Conservation (phyloP, 1,284 basidiomycete species). For the Entoloma clypeatum region DNA sequence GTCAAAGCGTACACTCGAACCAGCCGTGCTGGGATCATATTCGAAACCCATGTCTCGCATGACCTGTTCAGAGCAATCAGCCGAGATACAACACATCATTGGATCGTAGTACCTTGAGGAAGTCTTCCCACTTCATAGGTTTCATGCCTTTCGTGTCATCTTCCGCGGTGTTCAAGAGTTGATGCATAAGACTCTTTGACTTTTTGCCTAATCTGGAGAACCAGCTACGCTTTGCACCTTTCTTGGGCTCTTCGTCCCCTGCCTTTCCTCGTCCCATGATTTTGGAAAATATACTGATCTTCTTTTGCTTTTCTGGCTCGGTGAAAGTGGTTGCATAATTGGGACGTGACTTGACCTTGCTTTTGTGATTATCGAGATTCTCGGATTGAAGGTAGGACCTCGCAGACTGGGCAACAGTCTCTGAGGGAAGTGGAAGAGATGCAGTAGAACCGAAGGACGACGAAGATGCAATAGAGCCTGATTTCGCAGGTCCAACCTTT, state of each 20-base stretch:
- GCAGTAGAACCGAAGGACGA: constrained; percentile 35
- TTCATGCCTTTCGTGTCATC: constrained; percentile 53
- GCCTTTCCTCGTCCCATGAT: constrained; percentile 35
- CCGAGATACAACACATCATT: not conserved
- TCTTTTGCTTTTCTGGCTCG: constrained; percentile 35
- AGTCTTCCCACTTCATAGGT: constrained; percentile 71
- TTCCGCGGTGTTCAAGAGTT: constrained; percentile 54
- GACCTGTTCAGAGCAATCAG: constrained; percentile 37
- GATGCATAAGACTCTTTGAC: constrained; percentile 55
- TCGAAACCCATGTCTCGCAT: constrained; percentile 76
- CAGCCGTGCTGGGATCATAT: constrained; percentile 69
- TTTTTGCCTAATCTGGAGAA: constrained; percentile 59
- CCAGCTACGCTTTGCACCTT: constrained; percentile 46
- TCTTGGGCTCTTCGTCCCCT: constrained; percentile 31
- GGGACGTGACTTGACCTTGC: constrained; percentile 66
- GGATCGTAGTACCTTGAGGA: constrained; percentile 32
- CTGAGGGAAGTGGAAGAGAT: constrained; percentile 44
- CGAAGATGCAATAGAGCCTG: constrained; percentile 32
- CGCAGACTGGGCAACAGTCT: constrained; percentile 57
- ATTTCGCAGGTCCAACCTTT: constrained; percentile 19
- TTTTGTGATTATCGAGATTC: constrained; percentile 45
- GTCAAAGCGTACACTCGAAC: constrained; percentile 78
- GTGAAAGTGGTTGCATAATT: constrained; percentile 50
- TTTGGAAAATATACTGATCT: constrained; percentile 48
- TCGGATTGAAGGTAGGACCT: constrained; percentile 62